Evolutionary conservation across 202 grass and related monocot species (phyloP).

Genomic region (Saccharum hybrid): DNA sequence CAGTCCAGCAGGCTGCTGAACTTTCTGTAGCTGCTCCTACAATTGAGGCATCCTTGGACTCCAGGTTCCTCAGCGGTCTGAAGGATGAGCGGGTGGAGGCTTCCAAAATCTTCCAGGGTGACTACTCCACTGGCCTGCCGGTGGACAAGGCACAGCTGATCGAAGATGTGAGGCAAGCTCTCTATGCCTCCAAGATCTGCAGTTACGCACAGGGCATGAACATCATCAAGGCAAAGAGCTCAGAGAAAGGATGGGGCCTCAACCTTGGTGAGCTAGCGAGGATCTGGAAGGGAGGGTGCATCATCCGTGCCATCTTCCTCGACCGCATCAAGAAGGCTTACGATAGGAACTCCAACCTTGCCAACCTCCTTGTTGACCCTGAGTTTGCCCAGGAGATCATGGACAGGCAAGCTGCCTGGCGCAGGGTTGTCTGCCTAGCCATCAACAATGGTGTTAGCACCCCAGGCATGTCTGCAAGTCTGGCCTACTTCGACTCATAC

Average conservation of each 20-base stretch:
- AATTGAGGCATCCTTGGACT: constrained; percentile 86
- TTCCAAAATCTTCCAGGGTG: constrained; percentile 71
- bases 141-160: constrained; percentile 83
- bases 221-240: constrained; percentile 81
- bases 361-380: constrained; percentile 80
- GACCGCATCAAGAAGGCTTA: constrained; percentile 94
- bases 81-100: constrained; percentile 74
- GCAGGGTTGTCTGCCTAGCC: constrained; percentile 72
- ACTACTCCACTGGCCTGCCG: constrained; percentile 43
- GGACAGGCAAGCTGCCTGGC: constrained; percentile 77
- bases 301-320: constrained; percentile 88
- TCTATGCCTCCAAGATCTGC: constrained; percentile 90
- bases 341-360: constrained; percentile 64
- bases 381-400: constrained; percentile 87
- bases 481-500: constrained; percentile 88
- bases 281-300: constrained; percentile 96
- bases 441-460: constrained; percentile 87
- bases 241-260: constrained; percentile 79
- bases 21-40: constrained; percentile 86
- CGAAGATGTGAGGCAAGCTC: constrained; percentile 78
- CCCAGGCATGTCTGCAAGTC: constrained; percentile 72
- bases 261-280: constrained; percentile 84
- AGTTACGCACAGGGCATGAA: constrained; percentile 92
- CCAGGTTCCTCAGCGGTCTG: constrained; percentile 78
- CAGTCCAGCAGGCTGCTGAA: constrained; percentile 82